Base-by-base conservation (phyloP, 176 grass and related monocot genomes). In the Eremochloa ophiuroides region DNA sequence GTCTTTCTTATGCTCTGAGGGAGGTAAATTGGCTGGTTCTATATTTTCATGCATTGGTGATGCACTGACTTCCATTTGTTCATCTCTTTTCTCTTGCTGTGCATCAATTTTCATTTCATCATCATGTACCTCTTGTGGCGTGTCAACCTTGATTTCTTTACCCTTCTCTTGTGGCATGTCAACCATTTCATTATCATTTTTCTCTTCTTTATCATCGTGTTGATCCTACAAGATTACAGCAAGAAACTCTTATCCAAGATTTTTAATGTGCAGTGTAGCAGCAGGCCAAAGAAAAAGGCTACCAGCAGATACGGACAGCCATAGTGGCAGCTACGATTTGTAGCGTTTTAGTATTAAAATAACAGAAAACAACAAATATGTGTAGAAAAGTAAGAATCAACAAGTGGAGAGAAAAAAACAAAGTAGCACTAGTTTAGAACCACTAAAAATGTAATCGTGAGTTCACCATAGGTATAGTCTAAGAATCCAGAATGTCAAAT, bases 221-320 rank as follows among this genome's bases (percentile, higher is more conserved):
- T 46, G 65, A 51, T 60, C 87, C 93, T 95, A 28, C 59, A 83
- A 65, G 27, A 59, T 75, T 53, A 16, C 39, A 75, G 31, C n/a
- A 34, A 51, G 46, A 50, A 8, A 58, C 82, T 33, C 23, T 84
- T 84, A 58, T 56, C 4, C 9, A 26, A 59, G 23, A 56, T 56
- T 59, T 58, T 59, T 10, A 25, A 26, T 59, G 11, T 2, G 55
- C 9, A 26, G 10, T 59, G 9, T 59, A 59, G 55, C 55, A 59
- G 55, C 55, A 59, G 22, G n/a, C 55, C 23, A 59, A 59, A 59
- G 3, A 4, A 59, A 59, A 59, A 59, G 22, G 53, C 22, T 18
- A 23, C 1, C 53, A 55, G 22, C 22, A 55, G 51, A 1, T 56
- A 20, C 23, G 23, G n/a, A 1, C 10, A 59, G 55, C 3, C 55